These are phyloP conservation scores for Fusarium xyrophilum DNA, from an alignment of 2,329 filamentous ascomycete species.

Conservation along the genomic window DNA sequence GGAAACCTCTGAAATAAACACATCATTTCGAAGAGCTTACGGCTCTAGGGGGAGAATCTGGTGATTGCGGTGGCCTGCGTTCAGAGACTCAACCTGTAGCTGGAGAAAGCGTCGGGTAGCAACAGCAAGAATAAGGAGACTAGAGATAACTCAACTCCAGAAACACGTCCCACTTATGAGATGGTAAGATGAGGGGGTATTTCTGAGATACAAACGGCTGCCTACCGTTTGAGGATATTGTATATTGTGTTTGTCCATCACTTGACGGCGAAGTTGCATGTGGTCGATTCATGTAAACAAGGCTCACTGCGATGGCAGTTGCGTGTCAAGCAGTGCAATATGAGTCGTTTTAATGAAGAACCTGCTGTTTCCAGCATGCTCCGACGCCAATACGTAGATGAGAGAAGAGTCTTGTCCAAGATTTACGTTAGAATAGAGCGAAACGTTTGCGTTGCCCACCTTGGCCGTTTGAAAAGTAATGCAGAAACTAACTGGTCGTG, in stretches of 20 bases:
- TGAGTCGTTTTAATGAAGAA: neutral
- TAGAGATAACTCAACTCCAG: neutral
- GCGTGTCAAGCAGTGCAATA: neutral
- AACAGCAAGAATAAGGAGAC: neutral
- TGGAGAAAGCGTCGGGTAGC: neutral
- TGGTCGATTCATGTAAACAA: neutral
- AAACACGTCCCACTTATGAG: neutral
- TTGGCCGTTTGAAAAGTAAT: neutral
- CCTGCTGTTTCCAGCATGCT: too few relatives aligned
- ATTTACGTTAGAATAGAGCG: neutral
- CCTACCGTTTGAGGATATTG: neutral
- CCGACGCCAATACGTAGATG: accelerated
- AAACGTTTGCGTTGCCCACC: accelerated
- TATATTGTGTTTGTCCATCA: neutral
- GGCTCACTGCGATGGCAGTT: neutral
- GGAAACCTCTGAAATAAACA: accelerated
- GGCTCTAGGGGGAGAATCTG: neutral
- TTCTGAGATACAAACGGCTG: neutral
- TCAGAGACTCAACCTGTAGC: neutral
- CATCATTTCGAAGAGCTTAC: neutral
- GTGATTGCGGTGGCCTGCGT: neutral
- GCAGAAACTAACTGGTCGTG: neutral
- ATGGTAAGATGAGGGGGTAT: neutral
- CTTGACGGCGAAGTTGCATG: neutral
- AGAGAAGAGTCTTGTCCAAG: too few relatives aligned